Evolutionary conservation across 2,329 filamentous ascomycete species (phyloP).

Genomic region (Diaporthe citri): DNA sequence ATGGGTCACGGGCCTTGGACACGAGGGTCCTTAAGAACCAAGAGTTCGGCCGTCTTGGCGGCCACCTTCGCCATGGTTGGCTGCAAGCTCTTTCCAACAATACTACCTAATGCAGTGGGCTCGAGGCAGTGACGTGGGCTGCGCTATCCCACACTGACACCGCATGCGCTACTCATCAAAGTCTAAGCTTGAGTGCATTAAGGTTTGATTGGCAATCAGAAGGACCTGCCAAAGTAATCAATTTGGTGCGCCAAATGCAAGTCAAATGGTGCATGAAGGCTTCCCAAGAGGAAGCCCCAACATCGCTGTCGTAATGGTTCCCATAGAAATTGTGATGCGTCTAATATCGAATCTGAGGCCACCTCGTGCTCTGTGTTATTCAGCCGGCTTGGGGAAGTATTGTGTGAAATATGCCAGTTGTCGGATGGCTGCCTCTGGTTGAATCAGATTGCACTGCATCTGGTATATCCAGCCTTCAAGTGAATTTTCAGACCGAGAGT

Average conservation of each 20-base stretch:
- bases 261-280: background rate
- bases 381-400: no score
- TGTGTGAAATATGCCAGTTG: background rate
- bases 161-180: background rate
- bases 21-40: background rate
- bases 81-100: background rate
- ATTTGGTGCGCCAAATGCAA: background rate
- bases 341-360: background rate
- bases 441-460: no score
- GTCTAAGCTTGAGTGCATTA: background rate
- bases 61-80: background rate
- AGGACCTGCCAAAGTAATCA: no score
- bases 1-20: conserved; percentile 16
- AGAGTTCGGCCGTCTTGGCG: conserved; percentile 17
- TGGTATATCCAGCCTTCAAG: background rate
- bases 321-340: background rate
- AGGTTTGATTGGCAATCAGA: background rate
- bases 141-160: background rate
- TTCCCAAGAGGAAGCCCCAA: no score
- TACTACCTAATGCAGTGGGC: background rate
- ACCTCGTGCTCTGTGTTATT: background rate
- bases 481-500: background rate
- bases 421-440: background rate
- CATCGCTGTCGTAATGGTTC: background rate
- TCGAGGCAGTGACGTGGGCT: background rate